These are phyloP conservation scores for Aspergillus sp. DNA, from an alignment of 2,329 filamentous ascomycete genomes.

Conservation along the genomic window DNA sequence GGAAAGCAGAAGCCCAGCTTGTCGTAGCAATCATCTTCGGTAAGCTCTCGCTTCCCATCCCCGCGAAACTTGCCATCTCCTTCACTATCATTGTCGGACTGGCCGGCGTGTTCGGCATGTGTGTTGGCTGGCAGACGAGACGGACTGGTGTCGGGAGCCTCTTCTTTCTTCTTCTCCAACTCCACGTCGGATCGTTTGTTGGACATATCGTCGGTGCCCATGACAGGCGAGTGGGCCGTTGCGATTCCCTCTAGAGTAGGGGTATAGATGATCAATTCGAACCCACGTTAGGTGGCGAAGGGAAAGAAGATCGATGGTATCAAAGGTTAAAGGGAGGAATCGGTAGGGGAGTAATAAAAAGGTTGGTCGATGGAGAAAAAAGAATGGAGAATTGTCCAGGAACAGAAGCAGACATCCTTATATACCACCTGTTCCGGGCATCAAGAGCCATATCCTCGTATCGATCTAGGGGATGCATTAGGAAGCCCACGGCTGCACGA, in stretches of 20 bases:
- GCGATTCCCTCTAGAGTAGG: background rate
- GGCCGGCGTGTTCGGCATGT: constrained; percentile 17
- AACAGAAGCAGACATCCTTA: background rate
- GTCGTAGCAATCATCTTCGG: constrained; percentile 59
- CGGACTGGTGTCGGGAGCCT: constrained; percentile 2
- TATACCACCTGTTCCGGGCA: background rate
- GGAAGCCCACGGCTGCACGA: constrained; percentile 1
- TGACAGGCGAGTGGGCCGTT: background rate
- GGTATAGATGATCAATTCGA: background rate
- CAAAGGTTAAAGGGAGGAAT: background rate
- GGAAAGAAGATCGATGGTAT: background rate
- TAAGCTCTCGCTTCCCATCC: constrained; percentile 41
- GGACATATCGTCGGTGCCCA: background rate
- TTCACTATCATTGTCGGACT: constrained; percentile 15
- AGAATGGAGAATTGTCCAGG: background rate
- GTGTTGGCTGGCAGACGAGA: constrained; percentile 4
- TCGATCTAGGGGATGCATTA: constrained; percentile 1
- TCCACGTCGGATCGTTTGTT: background rate
- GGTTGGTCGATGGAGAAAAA: background rate
- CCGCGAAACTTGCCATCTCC: constrained; percentile 8
- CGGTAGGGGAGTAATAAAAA: background rate
- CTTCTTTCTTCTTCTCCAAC: constrained; percentile 5
- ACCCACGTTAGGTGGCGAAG: background rate
- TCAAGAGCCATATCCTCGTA: background rate
- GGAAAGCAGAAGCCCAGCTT: constrained; percentile 63